phyloP scores from a whole-genome alignment of 2,329 filamentous ascomycete species.

The Aschersonia sp. region DNA sequence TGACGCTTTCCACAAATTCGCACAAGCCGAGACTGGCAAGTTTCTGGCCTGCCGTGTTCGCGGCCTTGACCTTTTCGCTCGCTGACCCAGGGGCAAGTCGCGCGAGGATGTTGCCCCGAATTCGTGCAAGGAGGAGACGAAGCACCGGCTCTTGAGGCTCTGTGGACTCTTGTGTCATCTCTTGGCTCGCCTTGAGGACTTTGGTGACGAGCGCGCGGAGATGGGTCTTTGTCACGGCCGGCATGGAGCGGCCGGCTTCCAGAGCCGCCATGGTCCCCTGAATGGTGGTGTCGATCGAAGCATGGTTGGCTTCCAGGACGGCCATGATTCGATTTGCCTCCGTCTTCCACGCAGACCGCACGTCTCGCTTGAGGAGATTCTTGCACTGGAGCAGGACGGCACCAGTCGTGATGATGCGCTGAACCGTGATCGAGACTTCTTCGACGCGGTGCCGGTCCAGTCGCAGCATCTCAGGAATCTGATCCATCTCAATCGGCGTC shows the following conservation, averaged over 20 bases:
- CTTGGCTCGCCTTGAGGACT: constrained; percentile 34
- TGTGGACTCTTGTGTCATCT: constrained; percentile 23
- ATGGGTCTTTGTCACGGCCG: constrained; percentile 43
- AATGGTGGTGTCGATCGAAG: constrained; percentile 35
- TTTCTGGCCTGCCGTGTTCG: constrained; percentile 53
- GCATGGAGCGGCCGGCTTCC: constrained; percentile 49
- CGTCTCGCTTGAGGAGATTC: constrained; percentile 69
- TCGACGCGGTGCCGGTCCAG: constrained; percentile 52
- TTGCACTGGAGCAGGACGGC: constrained; percentile 68
- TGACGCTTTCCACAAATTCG: constrained; percentile 57
- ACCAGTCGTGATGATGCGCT: constrained; percentile 55
- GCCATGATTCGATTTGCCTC: constrained; percentile 58
- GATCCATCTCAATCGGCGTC: constrained; percentile 33
- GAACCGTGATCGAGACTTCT: constrained; percentile 20
- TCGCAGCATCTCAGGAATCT: constrained; percentile 58
- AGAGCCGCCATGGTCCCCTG: constrained; percentile 49
- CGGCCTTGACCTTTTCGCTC: constrained; percentile 55
- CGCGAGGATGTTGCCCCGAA: constrained; percentile 51
- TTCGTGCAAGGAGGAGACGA: constrained; percentile 51
- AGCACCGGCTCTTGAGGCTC: constrained; percentile 42
- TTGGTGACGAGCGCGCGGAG: constrained; percentile 42
- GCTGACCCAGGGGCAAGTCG: constrained; percentile 51
- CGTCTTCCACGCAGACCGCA: constrained; percentile 61
- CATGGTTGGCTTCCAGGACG: constrained; percentile 44
- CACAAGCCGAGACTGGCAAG: constrained; percentile 55